These are phyloP conservation scores for Elymus sibiricus DNA, from an alignment of 176 grass and related monocot genomes.

Conservation along the genomic window DNA sequence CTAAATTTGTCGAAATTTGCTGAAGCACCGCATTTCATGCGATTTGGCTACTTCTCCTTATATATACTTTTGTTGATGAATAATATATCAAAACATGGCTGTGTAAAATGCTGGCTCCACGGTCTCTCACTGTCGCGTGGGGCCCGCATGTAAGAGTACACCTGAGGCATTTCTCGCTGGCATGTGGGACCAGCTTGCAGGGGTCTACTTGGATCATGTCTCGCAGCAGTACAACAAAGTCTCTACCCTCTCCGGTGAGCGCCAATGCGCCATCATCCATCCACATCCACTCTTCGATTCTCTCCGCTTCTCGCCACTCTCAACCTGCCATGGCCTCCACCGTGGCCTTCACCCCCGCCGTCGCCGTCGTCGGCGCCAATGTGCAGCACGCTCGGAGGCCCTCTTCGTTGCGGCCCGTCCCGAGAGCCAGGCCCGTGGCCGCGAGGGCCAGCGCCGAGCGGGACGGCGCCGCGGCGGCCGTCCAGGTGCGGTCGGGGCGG, in stretches of 20 bases:
- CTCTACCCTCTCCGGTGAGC: not conserved
- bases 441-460: constrained; percentile 57
- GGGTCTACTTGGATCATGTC: not conserved
- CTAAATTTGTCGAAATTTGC: not conserved
- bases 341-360: constrained; percentile 44
- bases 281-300: not conserved
- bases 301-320: not conserved
- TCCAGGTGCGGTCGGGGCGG: constrained; percentile 59
- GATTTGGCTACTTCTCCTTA: not conserved
- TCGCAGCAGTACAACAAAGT: not conserved
- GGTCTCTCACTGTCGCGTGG: not conserved
- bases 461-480: constrained; percentile 26
- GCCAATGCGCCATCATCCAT: not conserved
- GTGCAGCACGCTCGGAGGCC: not conserved
- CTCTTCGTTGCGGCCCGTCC: not conserved
- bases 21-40: not conserved
- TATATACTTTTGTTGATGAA: not conserved
- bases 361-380: constrained; percentile 24
- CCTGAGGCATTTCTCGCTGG: not conserved
- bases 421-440: constrained; percentile 25
- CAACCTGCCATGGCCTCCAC: constrained; percentile 48
- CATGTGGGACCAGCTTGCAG: not conserved
- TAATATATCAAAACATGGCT: not conserved
- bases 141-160: not conserved
- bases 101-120: not conserved